phyloP scores from a whole-genome alignment of 331 rosid species.

The Malus hybrid region DNA sequence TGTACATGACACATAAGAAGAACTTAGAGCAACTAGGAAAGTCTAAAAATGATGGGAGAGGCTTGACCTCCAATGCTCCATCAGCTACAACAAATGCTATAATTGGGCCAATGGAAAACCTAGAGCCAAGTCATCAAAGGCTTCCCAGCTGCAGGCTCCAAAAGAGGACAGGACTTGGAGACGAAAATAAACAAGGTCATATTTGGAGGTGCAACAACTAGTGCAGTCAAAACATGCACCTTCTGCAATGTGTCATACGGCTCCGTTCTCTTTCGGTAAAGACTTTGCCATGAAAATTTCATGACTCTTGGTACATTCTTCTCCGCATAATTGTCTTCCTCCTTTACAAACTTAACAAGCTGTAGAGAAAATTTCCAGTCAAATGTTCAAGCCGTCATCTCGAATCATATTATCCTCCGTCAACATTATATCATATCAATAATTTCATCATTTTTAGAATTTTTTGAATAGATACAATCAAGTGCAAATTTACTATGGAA shows the following conservation, averaged over 20 bases:
- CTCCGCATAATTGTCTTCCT: too few relatives aligned
- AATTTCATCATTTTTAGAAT: too few relatives aligned
- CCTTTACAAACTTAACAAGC: too few relatives aligned
- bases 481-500: too few relatives aligned
- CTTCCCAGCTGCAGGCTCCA: background rate
- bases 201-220: slow-evolving; percentile 37
- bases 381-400: too few relatives aligned
- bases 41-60: background rate
- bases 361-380: too few relatives aligned
- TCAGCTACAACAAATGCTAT: slow-evolving; percentile 9
- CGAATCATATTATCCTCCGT: too few relatives aligned
- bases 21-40: slow-evolving; percentile 15
- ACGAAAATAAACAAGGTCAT: slow-evolving; percentile 45
- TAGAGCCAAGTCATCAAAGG: slow-evolving; percentile 6
- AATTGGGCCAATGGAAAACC: slow-evolving; percentile 49
- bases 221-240: slow-evolving; percentile 33
- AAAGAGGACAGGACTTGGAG: slow-evolving; percentile 30
- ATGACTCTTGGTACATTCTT: too few relatives aligned
- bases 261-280: too few relatives aligned
- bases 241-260: slow-evolving; percentile 41
- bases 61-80: slow-evolving; percentile 5
- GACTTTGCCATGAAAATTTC: too few relatives aligned
- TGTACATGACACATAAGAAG: slow-evolving; percentile 26
- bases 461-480: too few relatives aligned
- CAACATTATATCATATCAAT: too few relatives aligned